A percentile compares a stretch with the other conserved stretches of the same genome.
These are phyloP conservation scores for Lipomyces anomalus DNA, from an alignment of 805 yeast genomes.

Conservation along the genomic window DNA sequence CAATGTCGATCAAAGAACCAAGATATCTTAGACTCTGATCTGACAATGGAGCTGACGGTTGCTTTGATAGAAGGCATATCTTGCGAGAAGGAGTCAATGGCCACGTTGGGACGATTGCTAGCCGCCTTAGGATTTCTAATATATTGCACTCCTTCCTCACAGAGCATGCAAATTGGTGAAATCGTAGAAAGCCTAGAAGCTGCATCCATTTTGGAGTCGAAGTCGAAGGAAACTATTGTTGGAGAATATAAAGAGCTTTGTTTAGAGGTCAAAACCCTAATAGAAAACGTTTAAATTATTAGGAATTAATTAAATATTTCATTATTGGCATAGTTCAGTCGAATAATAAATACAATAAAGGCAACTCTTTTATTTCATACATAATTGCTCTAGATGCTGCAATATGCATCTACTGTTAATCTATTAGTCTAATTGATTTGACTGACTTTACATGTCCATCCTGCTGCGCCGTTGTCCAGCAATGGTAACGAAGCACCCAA, in stretches of 20 bases:
- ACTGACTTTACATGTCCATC: constrained; percentile 58
- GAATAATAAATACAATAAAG: too few relatives aligned
- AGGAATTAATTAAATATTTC: too few relatives aligned
- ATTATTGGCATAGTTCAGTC: too few relatives aligned
- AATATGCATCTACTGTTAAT: neutral
- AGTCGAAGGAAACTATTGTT: constrained; percentile 3
- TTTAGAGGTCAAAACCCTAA: constrained; percentile 12
- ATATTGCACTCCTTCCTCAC: constrained; percentile 18
- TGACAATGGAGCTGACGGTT: constrained; percentile 18
- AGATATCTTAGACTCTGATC: constrained; percentile 11
- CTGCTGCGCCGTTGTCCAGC: constrained; percentile 52
- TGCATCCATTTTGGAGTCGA: constrained; percentile 4
- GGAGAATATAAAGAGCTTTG: constrained; percentile 7
- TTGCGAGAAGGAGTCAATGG: constrained; percentile 18
- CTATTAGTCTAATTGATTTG: constrained; percentile 31
- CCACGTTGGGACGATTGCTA: constrained; percentile 17
- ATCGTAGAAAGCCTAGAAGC: constrained; percentile 16
- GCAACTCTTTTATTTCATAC: too few relatives aligned
- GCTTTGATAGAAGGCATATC: constrained; percentile 23
- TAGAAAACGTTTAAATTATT: constrained; percentile 2
- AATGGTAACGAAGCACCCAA: constrained; percentile 94
- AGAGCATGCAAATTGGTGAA: constrained; percentile 8
- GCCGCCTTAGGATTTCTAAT: constrained; percentile 19
- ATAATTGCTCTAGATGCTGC: too few relatives aligned
- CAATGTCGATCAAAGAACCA: constrained; percentile 4